Conservation (phyloP, 2,329 filamentous ascomycete species). For the Ceratocystis eucalypticola region DNA sequence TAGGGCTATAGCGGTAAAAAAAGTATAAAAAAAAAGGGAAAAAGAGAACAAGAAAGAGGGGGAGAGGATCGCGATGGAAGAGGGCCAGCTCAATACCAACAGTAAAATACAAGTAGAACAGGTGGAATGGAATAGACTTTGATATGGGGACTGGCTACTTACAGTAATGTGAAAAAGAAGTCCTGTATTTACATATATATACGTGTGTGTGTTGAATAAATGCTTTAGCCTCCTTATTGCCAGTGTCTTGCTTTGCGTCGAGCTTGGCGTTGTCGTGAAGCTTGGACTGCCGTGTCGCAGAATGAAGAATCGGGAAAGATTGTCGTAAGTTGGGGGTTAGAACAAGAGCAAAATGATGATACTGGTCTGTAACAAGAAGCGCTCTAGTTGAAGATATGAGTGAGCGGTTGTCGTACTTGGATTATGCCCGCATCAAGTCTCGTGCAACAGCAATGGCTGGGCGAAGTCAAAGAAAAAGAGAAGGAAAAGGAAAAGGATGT, state of each 20-base stretch:
- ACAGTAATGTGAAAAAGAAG: no score
- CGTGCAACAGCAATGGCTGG: neutral
- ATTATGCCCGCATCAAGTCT: neutral
- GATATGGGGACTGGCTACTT: neutral
- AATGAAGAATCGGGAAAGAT: neutral
- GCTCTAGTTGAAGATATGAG: neutral
- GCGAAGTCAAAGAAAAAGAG: neutral
- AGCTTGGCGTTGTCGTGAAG: constrained; percentile 4
- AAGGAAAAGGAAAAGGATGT: neutral
- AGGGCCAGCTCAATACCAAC: neutral
- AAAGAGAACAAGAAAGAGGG: neutral
- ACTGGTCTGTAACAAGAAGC: constrained; percentile 11
- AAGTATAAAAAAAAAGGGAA: neutral
- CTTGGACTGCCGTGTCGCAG: constrained; percentile 2
- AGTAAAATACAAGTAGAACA: neutral
- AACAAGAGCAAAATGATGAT: constrained; percentile 14
- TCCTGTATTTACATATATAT: neutral
- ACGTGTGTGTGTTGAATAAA: neutral
- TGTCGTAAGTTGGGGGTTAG: neutral
- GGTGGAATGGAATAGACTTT: neutral
- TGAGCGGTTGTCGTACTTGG: neutral
- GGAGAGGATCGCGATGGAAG: neutral
- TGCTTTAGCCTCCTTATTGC: neutral
- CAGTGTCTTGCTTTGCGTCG: neutral
- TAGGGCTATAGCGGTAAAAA: neutral